These are phyloP conservation scores for Fraxinus cuspidata DNA, from an alignment of 257 asterid genomes.

Conservation along the genomic window DNA sequence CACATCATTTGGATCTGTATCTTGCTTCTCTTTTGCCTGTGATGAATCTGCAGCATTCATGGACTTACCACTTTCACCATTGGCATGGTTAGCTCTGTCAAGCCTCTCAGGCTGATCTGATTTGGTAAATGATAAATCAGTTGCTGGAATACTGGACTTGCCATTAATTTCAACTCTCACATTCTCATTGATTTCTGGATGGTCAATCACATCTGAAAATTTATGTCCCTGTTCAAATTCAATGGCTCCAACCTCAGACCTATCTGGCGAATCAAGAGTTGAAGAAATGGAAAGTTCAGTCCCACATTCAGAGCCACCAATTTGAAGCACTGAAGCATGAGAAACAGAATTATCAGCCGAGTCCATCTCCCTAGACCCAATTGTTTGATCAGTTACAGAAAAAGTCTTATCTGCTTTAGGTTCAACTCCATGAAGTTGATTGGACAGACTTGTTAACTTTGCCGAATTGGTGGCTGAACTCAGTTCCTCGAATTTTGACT, in stretches of 20 bases:
- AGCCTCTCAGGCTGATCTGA: constrained; percentile 36
- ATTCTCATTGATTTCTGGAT: constrained; percentile 22
- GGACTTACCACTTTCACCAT: constrained; percentile 33
- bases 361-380: constrained; percentile 40
- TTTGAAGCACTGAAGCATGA: constrained; percentile 42
- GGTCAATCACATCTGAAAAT: constrained; percentile 25
- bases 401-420: constrained; percentile 41
- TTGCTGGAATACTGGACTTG: constrained; percentile 35
- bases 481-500: constrained; percentile 83
- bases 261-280: constrained; percentile 82
- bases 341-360: constrained; percentile 40
- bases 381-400: constrained; percentile 40
- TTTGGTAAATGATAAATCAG: constrained; percentile 36
- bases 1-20: constrained; percentile 35
- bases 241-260: constrained; percentile 54
- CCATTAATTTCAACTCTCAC: constrained; percentile 41
- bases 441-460: constrained; percentile 38
- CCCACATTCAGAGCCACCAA: constrained; percentile 82
- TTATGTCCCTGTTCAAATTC: constrained; percentile 45
- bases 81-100: constrained; percentile 30
- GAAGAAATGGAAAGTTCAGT: constrained; percentile 85
- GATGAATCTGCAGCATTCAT: constrained; percentile 30
- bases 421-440: constrained; percentile 46
- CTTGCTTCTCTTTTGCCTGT: constrained; percentile 44
- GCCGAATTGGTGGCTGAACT: constrained; percentile 44